Conservation (phyloP, 257 asterid species). For the Jaltomata sinuosa region DNA sequence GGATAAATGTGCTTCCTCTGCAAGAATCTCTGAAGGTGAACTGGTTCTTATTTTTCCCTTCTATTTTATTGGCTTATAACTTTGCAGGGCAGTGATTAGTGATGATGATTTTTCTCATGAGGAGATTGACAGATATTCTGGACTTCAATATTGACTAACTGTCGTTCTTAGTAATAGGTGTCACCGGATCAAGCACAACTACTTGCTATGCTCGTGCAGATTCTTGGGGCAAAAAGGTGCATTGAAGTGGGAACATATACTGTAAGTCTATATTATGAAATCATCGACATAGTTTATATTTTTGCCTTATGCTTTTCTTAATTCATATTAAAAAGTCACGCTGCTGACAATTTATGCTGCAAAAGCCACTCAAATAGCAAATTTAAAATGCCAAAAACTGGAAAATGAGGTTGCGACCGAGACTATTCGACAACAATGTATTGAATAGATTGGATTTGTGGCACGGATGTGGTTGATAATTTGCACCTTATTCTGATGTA, state of each 20-base stretch:
- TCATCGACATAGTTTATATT: not conserved
- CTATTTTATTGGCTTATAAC: not conserved
- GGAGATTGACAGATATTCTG: not conserved
- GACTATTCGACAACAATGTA: not conserved
- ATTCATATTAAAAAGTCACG: not conserved
- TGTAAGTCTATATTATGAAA: conserved; percentile 24
- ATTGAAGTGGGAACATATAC: conserved; percentile 94
- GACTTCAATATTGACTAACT: not conserved
- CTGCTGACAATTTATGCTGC: not conserved
- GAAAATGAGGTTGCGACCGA: not conserved
- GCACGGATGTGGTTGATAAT: not conserved
- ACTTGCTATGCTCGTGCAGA: conserved; percentile 82
- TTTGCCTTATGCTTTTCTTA: not conserved
- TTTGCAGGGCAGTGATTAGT: not conserved
- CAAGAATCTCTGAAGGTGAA: not conserved
- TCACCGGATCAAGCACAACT: conserved; percentile 98
- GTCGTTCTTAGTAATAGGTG: conserved; percentile 28
- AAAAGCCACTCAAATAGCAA: not conserved
- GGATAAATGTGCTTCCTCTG: not conserved
- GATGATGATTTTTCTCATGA: not conserved
- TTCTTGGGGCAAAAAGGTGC: conserved; percentile 79
- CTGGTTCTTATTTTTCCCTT: not conserved
- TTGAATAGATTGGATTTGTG: not conserved
- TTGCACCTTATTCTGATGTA: not conserved
- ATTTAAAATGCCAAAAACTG: not conserved